Conservation (phyloP, 306 rosid genomes). For the Echinosophora koreensis region DNA sequence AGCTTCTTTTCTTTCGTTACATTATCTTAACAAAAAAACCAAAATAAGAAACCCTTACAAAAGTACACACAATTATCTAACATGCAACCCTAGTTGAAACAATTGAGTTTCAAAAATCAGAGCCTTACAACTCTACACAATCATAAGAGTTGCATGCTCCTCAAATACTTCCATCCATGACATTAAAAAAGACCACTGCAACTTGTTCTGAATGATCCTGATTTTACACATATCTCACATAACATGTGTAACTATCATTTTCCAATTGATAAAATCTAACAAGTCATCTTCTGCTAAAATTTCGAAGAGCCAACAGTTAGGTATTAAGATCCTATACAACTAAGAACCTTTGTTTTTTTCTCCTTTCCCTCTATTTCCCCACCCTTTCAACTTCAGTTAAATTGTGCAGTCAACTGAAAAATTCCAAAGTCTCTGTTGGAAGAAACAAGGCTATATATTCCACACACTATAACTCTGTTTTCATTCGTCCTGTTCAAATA, state of each 20-base stretch:
- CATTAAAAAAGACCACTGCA: conserved; percentile 38
- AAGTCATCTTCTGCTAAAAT: conserved; percentile 85
- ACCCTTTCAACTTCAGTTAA: conserved; percentile 55
- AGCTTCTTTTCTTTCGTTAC: conserved; percentile 39
- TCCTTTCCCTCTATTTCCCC: conserved; percentile 26
- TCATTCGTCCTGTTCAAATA: conserved; percentile 77
- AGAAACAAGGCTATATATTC: conserved; percentile 45
- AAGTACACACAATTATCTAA: conserved; percentile 55
- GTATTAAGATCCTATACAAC: conserved; percentile 83
- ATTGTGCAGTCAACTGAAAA: conserved; percentile 61
- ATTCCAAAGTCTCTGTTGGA: conserved; percentile 47
- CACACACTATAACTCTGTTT: conserved; percentile 62
- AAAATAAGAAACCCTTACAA: conserved; percentile 50
- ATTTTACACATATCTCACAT: conserved; percentile 43
- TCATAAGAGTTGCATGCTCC: conserved; percentile 45
- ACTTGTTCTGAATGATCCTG: conserved; percentile 50
- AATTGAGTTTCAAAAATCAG: conserved; percentile 60
- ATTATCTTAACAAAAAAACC: conserved; percentile 23
- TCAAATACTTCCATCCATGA: conserved; percentile 43
- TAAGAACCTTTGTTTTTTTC: conserved; percentile 41
- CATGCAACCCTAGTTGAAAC: conserved; percentile 58
- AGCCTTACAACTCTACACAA: conserved; percentile 50
- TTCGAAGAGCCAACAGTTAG: conserved; percentile 86
- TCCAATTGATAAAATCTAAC: conserved; percentile 55
- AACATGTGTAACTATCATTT: conserved; percentile 51